phyloP scores from a whole-genome alignment of 495 filamentous ascomycete genomes.

The Trichoderma virens region DNA sequence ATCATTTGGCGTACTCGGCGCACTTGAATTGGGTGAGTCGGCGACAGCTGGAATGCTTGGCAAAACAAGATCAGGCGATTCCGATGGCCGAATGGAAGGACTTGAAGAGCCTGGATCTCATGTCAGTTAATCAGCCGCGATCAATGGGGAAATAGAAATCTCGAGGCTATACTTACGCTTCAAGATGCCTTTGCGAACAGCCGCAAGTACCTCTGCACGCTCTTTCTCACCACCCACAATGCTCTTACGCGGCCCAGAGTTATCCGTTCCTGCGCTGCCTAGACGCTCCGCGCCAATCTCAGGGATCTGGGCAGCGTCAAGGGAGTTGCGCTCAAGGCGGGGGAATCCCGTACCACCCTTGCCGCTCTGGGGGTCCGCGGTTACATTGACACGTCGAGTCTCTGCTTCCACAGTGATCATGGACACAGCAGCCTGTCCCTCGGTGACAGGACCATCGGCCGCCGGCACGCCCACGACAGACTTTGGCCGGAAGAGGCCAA shows the following conservation, averaged over 20 bases:
- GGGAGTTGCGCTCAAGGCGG: constrained; percentile 72
- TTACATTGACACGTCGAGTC: constrained; percentile 74
- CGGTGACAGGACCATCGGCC: constrained; percentile 56
- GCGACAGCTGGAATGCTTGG: constrained; percentile 50
- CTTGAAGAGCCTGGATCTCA: constrained; percentile 47
- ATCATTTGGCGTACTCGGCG: constrained; percentile 74
- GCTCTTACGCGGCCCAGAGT: constrained; percentile 64
- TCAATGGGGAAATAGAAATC: not conserved
- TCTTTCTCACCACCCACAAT: constrained; percentile 88
- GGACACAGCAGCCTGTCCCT: constrained; percentile 72
- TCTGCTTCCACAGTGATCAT: constrained; percentile 96
- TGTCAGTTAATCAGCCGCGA: constrained; percentile 9
- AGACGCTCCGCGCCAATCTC: constrained; percentile 37
- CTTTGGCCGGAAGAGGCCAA: constrained; percentile 92
- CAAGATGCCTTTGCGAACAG: constrained; percentile 87
- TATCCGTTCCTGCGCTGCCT: constrained; percentile 49
- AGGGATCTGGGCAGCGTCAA: constrained; percentile 48
- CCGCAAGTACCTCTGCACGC: constrained; percentile 80
- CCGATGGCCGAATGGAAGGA: constrained; percentile 51
- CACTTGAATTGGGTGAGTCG: constrained; percentile 74
- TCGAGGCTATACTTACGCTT: constrained; percentile 63
- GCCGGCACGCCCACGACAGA: constrained; percentile 72
- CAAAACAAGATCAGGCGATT: constrained; percentile 44
- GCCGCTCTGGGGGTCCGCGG: constrained; percentile 60
- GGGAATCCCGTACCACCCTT: constrained; percentile 71